A percentile compares a stretch with the other conserved stretches of the same genome.
Conservation (phyloP, 2,329 filamentous ascomycete genomes). For the Aschersonia sp. region DNA sequence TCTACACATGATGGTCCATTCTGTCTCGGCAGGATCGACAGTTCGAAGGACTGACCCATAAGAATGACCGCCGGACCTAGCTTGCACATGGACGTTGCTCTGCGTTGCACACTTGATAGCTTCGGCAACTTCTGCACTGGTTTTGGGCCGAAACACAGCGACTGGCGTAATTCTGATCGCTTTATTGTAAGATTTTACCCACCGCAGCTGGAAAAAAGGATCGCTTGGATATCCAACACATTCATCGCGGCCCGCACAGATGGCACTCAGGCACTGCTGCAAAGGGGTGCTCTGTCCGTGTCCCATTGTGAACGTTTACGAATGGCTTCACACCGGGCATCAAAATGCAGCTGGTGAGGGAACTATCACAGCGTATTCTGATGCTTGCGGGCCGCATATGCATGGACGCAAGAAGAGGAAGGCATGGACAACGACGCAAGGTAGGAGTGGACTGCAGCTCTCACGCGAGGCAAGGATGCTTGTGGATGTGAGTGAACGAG, state of each 20-base stretch:
- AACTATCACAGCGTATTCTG: no score
- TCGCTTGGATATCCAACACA: constrained; percentile 32
- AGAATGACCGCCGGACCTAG: constrained; percentile 50
- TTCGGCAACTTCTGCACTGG: constrained; percentile 36
- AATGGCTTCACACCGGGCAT: no score
- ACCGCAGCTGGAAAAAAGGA: constrained; percentile 28
- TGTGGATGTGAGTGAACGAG: no score
- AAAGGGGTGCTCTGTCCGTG: constrained; percentile 24
- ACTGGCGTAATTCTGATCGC: constrained; percentile 33
- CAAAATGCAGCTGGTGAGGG: no score
- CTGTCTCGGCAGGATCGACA: no score
- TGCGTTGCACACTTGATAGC: constrained; percentile 42
- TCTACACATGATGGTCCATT: neutral
- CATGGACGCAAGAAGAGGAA: no score
- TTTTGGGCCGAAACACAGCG: constrained; percentile 41
- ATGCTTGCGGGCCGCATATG: no score
- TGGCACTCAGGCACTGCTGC: constrained; percentile 27
- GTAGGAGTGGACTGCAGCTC: no score
- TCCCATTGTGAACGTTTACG: constrained; percentile 20
- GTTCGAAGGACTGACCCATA: constrained; percentile 32
- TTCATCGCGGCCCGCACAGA: constrained; percentile 27
- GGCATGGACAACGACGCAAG: no score
- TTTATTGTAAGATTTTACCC: constrained; percentile 40
- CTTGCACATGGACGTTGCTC: constrained; percentile 38
- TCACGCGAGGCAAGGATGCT: no score